These are phyloP conservation scores for Pyrrhoderma lamaoense DNA, from an alignment of 1,284 basidiomycete species.

Conservation along the genomic window DNA sequence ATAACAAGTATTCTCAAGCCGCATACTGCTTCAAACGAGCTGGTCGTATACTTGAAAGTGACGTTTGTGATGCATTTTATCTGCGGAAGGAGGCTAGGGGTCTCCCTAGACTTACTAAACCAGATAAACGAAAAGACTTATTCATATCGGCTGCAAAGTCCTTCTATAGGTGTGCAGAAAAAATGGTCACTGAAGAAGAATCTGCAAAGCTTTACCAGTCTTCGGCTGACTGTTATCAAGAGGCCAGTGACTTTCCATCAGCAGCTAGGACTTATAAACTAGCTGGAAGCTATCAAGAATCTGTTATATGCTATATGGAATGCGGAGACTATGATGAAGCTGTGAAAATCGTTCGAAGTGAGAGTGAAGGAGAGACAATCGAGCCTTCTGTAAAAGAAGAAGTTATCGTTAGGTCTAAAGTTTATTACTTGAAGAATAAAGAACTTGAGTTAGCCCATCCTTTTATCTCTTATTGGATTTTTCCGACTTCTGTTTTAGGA, in stretches of 20 bases:
- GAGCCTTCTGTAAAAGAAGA: too few species aligned
- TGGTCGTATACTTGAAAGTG: conserved; percentile 33
- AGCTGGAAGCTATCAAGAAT: conserved; percentile 38
- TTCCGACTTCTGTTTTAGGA: too few species aligned
- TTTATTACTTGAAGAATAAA: too few species aligned
- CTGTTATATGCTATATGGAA: conserved; percentile 43
- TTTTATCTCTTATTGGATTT: too few species aligned
- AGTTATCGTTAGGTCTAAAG: too few species aligned
- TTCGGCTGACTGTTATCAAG: conserved; percentile 47
- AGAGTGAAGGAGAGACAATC: conserved; percentile 29
- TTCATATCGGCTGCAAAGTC: conserved; percentile 42
- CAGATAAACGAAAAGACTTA: conserved; percentile 27
- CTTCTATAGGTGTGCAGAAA: conserved; percentile 36
- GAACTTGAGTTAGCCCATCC: too few species aligned
- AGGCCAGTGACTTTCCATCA: conserved; percentile 31
- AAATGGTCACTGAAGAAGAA: conserved; percentile 25
- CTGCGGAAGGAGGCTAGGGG: conserved; percentile 36
- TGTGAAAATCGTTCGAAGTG: conserved; percentile 37
- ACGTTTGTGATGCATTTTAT: conserved; percentile 40
- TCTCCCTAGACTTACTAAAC: conserved; percentile 29
- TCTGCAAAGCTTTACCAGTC: conserved; percentile 35
- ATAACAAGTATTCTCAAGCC: conserved; percentile 50
- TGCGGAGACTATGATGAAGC: conserved; percentile 47
- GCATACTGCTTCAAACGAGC: conserved; percentile 58
- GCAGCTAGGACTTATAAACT: conserved; percentile 42